A percentile compares a stretch with the other conserved stretches of the same genome.
Evolutionary conservation across 129 eudicot genomes (phyloP).

Genomic region (sunflower (Helianthus annuus)): DNA sequence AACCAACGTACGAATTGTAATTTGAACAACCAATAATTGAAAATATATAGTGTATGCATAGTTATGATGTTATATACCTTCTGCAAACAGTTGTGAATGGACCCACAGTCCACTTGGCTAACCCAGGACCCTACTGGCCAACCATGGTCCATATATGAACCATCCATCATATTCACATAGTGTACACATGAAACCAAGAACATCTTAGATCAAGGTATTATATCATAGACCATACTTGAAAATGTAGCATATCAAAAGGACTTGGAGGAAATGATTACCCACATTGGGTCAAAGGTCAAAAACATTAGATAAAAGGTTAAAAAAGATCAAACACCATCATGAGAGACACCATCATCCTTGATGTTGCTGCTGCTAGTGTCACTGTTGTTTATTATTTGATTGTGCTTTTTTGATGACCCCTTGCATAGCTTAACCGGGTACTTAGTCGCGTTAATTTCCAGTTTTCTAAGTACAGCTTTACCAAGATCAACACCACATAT

Average conservation of each 20-base stretch:
- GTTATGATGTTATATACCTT: neutral
- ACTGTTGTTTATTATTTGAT: slow-evolving; percentile 28
- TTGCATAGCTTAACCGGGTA: slow-evolving; percentile 65
- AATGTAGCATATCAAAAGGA: slow-evolving; percentile 5
- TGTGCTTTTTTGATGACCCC: slow-evolving; percentile 59
- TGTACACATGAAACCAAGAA: slow-evolving; percentile 2
- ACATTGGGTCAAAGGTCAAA: slow-evolving; percentile 26
- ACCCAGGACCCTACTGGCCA: neutral
- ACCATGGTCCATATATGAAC: neutral
- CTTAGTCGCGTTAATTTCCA: slow-evolving; percentile 64
- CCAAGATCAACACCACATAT: slow-evolving; percentile 82
- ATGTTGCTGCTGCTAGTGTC: slow-evolving; percentile 14
- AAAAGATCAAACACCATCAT: slow-evolving; percentile 40
- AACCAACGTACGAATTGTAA: neutral
- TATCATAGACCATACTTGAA: slow-evolving; percentile 17
- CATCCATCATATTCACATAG: neutral
- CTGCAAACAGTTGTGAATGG: slow-evolving; percentile 9
- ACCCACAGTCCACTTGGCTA: slow-evolving; percentile 9
- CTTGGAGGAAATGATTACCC: slow-evolving; percentile 11
- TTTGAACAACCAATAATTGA: neutral
- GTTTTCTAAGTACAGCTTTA: slow-evolving; percentile 69
- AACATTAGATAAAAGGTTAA: slow-evolving; percentile 9
- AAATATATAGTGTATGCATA: too few species aligned
- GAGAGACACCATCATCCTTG: slow-evolving; percentile 43
- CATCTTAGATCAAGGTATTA: slow-evolving; percentile 11